Percentiles rank a stretch among this genome's conserved stretches.
Conservation (phyloP, 805 yeast species). For the Teunomyces gatunensis region DNA sequence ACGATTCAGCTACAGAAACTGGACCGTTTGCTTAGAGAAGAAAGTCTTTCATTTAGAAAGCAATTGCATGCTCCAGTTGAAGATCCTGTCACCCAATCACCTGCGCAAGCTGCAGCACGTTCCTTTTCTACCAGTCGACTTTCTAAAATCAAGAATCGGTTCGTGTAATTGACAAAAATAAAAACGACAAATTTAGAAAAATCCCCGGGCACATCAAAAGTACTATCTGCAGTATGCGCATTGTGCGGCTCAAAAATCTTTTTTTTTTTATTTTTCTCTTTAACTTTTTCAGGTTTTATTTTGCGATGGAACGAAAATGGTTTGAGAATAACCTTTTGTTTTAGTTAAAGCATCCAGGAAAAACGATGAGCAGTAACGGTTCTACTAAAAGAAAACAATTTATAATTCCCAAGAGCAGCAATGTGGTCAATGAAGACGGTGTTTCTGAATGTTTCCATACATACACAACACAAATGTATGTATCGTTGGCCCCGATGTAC, state of each 20-base stretch:
- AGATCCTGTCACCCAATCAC: conserved; percentile 3
- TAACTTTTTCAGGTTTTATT: conserved; percentile 2
- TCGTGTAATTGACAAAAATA: conserved; percentile 11
- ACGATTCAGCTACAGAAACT: conserved; percentile 24
- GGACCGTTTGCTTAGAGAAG: conserved; percentile 39
- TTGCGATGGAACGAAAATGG: conserved; percentile 1
- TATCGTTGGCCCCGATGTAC: conserved; percentile 86
- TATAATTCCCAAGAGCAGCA: conserved; percentile 28
- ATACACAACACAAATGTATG: conserved; percentile 61
- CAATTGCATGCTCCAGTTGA: conserved; percentile 8
- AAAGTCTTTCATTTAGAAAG: conserved; percentile 32
- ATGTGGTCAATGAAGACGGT: conserved; percentile 42
- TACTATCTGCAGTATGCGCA: not conserved
- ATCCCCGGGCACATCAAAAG: no score
- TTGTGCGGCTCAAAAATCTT: conserved; percentile 3
- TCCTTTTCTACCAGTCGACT: conserved; percentile 10
- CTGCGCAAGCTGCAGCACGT: conserved; percentile 2
- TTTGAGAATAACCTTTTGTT: not conserved
- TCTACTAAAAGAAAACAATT: conserved; percentile 16
- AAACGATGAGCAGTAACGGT: conserved; percentile 1
- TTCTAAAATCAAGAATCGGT: conserved; percentile 19
- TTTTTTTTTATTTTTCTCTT: not conserved
- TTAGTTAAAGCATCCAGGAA: not conserved
- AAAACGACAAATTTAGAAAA: not conserved
- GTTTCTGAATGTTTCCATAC: conserved; percentile 68